Conservation (phyloP, 345 rosid genomes). For the Carallia pectinifolia region DNA sequence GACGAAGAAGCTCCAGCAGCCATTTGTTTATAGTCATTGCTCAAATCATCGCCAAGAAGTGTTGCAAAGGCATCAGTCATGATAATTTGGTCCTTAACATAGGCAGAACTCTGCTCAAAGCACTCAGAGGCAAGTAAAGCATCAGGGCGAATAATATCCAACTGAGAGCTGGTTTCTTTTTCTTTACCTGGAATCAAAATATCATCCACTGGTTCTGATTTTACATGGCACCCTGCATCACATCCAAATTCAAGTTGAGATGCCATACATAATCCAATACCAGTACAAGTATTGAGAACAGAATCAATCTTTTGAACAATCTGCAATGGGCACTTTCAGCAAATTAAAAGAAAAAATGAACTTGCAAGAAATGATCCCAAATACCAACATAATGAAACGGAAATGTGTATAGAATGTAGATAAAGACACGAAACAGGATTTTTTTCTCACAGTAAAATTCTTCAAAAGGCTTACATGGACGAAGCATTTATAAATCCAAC, state of each 20-base stretch:
- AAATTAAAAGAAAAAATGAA: background rate
- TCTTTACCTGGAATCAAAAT: slow-evolving; percentile 37
- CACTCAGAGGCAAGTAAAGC: slow-evolving; percentile 73
- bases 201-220: slow-evolving; percentile 41
- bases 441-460: background rate
- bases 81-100: slow-evolving; percentile 47
- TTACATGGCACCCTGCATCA: slow-evolving; percentile 40
- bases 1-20: slow-evolving; percentile 39
- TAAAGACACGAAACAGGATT: background rate
- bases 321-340: background rate
- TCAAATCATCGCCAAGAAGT: slow-evolving; percentile 72
- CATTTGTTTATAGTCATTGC: slow-evolving; percentile 57
- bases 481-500: too few relatives aligned
- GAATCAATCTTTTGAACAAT: background rate
- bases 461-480: too few relatives aligned
- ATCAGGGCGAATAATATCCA: slow-evolving; percentile 51
- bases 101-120: slow-evolving; percentile 59
- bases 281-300: background rate
- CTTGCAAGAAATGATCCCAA: background rate
- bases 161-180: slow-evolving; percentile 27
- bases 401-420: background rate
- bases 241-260: slow-evolving; percentile 12
- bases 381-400: background rate
- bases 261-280: background rate
- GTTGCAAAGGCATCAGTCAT: slow-evolving; percentile 61